phyloP scores from a whole-genome alignment of 2,329 filamentous ascomycete species.

The Graphilbum sp. region DNA sequence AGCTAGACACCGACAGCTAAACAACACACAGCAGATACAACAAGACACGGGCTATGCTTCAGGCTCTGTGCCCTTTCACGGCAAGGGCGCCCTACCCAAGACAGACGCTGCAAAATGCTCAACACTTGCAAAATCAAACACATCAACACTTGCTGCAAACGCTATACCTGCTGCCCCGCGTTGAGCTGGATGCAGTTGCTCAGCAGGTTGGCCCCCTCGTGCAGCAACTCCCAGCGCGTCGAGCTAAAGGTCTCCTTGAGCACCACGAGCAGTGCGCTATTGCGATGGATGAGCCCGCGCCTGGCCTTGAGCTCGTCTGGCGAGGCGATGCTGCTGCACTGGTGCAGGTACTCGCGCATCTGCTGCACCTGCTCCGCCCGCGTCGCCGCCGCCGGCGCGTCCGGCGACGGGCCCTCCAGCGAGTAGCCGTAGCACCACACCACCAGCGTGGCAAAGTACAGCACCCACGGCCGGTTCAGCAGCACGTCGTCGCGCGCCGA shows the following conservation, averaged over 20 bases:
- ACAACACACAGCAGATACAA: too few relatives aligned
- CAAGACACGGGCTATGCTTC: too few relatives aligned
- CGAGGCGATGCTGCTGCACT: slow-evolving; percentile 52
- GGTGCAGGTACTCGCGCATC: slow-evolving; percentile 64
- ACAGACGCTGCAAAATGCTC: too few relatives aligned
- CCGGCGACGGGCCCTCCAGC: slow-evolving; percentile 59
- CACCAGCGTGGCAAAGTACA: slow-evolving; percentile 83
- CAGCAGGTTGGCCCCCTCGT: slow-evolving; percentile 69
- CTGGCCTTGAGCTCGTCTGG: slow-evolving; percentile 64
- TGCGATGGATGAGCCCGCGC: slow-evolving; percentile 66
- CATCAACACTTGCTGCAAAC: too few relatives aligned
- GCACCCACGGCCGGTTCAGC: slow-evolving; percentile 83
- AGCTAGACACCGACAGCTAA: too few relatives aligned
- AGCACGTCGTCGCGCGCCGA: slow-evolving; percentile 76
- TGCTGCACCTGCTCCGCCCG: slow-evolving; percentile 53
- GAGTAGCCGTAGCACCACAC: slow-evolving; percentile 94
- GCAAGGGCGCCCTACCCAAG: too few relatives aligned
- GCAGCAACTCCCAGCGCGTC: slow-evolving; percentile 79
- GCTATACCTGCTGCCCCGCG: slow-evolving; percentile 11
- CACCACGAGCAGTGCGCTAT: slow-evolving; percentile 65
- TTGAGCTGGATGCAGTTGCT: slow-evolving; percentile 59
- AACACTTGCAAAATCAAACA: too few relatives aligned
- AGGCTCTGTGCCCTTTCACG: too few relatives aligned
- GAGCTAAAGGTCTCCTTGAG: slow-evolving; percentile 67
- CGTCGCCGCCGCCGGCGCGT: slow-evolving; percentile 33